Evolutionary conservation across 2,329 filamentous ascomycete species (phyloP).

Genomic region (Scolecobasidium constrictum): DNA sequence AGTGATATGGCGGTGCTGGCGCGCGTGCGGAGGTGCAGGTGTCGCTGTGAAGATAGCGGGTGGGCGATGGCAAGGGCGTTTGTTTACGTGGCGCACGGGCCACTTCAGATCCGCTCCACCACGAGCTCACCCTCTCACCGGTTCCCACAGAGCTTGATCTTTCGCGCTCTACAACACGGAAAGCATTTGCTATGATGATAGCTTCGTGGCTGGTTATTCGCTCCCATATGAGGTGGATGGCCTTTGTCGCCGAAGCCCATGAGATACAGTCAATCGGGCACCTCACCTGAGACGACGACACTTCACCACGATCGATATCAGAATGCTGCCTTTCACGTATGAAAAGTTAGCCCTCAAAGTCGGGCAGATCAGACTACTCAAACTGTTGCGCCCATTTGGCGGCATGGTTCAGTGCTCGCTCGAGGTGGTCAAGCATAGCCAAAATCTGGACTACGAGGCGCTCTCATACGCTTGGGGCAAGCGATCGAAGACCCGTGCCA

Average conservation of each 20-base stretch:
- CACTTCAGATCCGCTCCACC: background rate
- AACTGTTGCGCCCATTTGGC: too few relatives aligned
- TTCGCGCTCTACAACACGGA: background rate
- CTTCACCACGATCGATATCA: too few relatives aligned
- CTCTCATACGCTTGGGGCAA: background rate
- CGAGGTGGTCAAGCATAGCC: background rate
- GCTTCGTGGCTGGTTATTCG: too few relatives aligned
- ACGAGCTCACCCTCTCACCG: background rate
- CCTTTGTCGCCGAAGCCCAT: too few relatives aligned
- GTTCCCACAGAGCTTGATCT: background rate
- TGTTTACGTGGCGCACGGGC: background rate
- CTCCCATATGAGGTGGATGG: too few relatives aligned
- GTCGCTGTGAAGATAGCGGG: background rate
- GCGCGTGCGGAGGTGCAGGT: background rate
- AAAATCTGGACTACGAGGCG: background rate
- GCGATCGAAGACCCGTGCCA: background rate
- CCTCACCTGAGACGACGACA: too few relatives aligned
- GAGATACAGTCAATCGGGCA: too few relatives aligned
- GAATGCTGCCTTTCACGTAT: too few relatives aligned
- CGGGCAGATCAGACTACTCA: too few relatives aligned
- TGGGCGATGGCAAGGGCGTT: background rate
- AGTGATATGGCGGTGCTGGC: background rate
- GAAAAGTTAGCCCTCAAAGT: too few relatives aligned
- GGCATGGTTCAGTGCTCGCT: constrained; percentile 1
- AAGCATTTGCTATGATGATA: too few relatives aligned